These are phyloP conservation scores for Daldinia caldariorum DNA, from an alignment of 495 filamentous ascomycete genomes.

Conservation along the genomic window DNA sequence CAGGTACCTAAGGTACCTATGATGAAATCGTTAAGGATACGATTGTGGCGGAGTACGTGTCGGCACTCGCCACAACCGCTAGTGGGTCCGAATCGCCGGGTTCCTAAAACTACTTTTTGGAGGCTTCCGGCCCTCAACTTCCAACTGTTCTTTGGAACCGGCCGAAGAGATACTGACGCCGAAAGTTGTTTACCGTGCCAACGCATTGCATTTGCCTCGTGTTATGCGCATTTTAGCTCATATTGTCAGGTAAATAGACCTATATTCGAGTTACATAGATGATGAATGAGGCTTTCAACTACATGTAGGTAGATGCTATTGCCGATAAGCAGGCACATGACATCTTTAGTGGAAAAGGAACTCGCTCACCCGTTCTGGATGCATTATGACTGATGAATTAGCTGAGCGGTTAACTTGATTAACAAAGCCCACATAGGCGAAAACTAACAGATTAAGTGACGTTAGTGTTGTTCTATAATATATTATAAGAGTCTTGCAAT, in stretches of 20 bases:
- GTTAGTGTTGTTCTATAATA: slow-evolving; percentile 30
- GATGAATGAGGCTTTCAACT: slow-evolving; percentile 4
- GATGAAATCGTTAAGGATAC: slow-evolving; percentile 28
- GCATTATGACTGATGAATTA: slow-evolving; percentile 3
- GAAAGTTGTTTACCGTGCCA: slow-evolving; percentile 22
- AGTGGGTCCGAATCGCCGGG: slow-evolving; percentile 33
- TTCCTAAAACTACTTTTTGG: slow-evolving; percentile 6
- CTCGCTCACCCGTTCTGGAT: slow-evolving; percentile 7
- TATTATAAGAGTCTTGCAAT: slow-evolving; percentile 20
- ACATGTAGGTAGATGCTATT: slow-evolving; percentile 22
- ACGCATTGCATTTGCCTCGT: slow-evolving; percentile 32
- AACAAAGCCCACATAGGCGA: slow-evolving; percentile 6
- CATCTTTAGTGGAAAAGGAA: slow-evolving; percentile 5
- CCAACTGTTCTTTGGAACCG: slow-evolving; percentile 1
- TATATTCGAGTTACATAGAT: slow-evolving; percentile 2
- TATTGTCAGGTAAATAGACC: slow-evolving; percentile 18
- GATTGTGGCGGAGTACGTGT: slow-evolving; percentile 46
- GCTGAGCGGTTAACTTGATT: slow-evolving; percentile 4
- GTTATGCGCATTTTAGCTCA: slow-evolving; percentile 49
- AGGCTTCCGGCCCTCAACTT: slow-evolving; percentile 27
- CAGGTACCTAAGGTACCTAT: not conserved
- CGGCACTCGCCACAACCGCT: slow-evolving; percentile 41
- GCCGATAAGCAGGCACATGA: not conserved
- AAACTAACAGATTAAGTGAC: slow-evolving; percentile 1
- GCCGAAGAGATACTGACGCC: slow-evolving; percentile 25